These are phyloP conservation scores for Serendipita sp. DNA, from an alignment of 768 basidiomycete genomes.

Conservation along the genomic window DNA sequence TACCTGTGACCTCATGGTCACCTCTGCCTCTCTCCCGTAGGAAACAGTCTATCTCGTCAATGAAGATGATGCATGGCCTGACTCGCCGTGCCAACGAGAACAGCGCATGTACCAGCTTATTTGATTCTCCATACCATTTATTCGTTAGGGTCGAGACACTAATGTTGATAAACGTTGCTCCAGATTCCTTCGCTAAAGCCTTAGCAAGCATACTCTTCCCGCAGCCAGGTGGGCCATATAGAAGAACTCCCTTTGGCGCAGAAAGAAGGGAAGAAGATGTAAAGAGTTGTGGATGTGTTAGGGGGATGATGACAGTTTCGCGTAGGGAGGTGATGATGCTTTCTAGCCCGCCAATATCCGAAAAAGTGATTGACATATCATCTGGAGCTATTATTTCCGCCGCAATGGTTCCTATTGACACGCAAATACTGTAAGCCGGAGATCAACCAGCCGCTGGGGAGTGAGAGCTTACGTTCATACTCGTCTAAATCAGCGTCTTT, in stretches of 20 bases:
- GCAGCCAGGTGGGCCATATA: conserved; percentile 96
- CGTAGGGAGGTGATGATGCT: conserved; percentile 90
- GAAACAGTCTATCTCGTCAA: conserved; percentile 96
- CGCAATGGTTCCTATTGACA: conserved; percentile 57
- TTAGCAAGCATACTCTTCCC: conserved; percentile 96
- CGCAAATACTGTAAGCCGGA: not conserved
- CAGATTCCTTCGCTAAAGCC: conserved; percentile 97
- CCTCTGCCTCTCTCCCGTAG: conserved; percentile 89
- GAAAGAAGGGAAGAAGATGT: conserved; percentile 98
- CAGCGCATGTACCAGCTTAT: conserved; percentile 90
- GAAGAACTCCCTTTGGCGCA: conserved; percentile 88
- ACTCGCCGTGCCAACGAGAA: conserved; percentile 92
- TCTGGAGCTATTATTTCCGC: conserved; percentile 88
- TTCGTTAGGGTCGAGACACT: conserved; percentile 90
- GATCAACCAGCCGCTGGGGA: not conserved
- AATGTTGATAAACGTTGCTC: conserved; percentile 97
- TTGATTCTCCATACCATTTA: conserved; percentile 99
- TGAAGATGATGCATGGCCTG: conserved; percentile 97
- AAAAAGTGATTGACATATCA: conserved; percentile 63
- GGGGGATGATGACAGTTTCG: conserved; percentile 97
- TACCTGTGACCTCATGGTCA: conserved; percentile 92
- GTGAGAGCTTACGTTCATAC: conserved; percentile 59
- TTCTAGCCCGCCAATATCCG: conserved; percentile 91
- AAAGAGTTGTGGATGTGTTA: conserved; percentile 98
- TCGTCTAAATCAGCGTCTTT: conserved; percentile 66